phyloP scores from a whole-genome alignment of 768 basidiomycete genomes.

The Pleurotus pulmonarius region DNA sequence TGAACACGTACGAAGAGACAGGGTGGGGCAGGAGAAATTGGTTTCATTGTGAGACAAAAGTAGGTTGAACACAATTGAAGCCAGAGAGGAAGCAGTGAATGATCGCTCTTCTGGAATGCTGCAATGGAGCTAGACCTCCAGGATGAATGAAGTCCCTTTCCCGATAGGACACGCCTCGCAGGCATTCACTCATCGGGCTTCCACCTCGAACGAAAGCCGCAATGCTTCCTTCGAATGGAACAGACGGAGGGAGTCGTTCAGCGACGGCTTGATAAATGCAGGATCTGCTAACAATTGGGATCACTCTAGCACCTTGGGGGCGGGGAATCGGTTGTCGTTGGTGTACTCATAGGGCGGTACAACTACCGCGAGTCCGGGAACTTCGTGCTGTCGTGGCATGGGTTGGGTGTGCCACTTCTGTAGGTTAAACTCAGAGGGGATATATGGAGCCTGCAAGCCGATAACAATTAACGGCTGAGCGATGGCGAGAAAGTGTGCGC shows the following conservation, averaged over 20 bases:
- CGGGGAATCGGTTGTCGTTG: conserved; percentile 33
- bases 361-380: conserved; percentile 37
- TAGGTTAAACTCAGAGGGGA: conserved; percentile 22
- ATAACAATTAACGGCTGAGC: background rate
- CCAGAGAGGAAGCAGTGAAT: background rate
- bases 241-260: too few species aligned
- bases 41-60: too few species aligned
- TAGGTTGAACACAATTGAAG: too few species aligned
- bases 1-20: too few species aligned
- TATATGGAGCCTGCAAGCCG: conserved; percentile 36
- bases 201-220: too few species aligned
- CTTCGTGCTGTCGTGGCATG: conserved; percentile 29
- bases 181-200: too few species aligned
- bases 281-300: too few species aligned
- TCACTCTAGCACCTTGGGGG: background rate
- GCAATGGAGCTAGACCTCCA: background rate
- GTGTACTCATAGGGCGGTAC: conserved; percentile 28
- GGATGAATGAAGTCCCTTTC: too few species aligned
- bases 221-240: too few species aligned
- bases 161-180: too few species aligned
- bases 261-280: too few species aligned
- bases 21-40: too few species aligned
- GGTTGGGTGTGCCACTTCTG: conserved; percentile 33
- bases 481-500: conserved; percentile 9
- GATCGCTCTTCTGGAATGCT: background rate